phyloP scores from a whole-genome alignment of 495 filamentous ascomycete species.

The Annulohypoxylon maeteangense region DNA sequence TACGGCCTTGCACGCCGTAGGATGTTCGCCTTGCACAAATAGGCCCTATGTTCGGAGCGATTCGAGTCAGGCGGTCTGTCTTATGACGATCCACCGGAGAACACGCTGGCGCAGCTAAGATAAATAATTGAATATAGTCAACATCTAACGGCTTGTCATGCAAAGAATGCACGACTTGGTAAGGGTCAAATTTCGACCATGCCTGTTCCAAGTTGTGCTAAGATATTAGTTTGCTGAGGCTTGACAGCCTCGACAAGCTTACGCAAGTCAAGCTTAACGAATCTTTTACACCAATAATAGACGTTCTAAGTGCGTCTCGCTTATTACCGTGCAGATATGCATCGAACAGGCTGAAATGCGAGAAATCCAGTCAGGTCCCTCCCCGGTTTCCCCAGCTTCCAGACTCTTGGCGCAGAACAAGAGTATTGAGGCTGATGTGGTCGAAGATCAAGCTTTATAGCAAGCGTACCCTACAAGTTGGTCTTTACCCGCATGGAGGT shows the following conservation, averaged over 20 bases:
- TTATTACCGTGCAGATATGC: conserved; percentile 27
- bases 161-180: background rate
- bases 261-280: conserved; percentile 17
- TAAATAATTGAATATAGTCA: background rate
- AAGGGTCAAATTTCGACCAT: conserved; percentile 1
- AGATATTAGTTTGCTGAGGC: background rate
- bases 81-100: conserved; percentile 16
- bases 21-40: conserved; percentile 13
- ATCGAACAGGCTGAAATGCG: conserved; percentile 38
- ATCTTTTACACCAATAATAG: conserved; percentile 18
- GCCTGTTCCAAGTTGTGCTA: background rate
- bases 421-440: conserved; percentile 44
- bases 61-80: conserved; percentile 27
- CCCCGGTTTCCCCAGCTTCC: conserved; percentile 38
- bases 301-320: conserved; percentile 28
- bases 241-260: conserved; percentile 13
- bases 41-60: conserved; percentile 17
- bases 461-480: conserved; percentile 14
- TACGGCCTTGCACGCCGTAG: conserved; percentile 28
- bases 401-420: conserved; percentile 38
- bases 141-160: background rate
- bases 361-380: conserved; percentile 33
- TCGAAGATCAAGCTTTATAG: conserved; percentile 31
- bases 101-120: background rate
- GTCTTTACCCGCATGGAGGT: conserved; percentile 35